These are phyloP conservation scores for Euphorbia lathyris DNA, from an alignment of 345 rosid genomes.

Conservation along the genomic window DNA sequence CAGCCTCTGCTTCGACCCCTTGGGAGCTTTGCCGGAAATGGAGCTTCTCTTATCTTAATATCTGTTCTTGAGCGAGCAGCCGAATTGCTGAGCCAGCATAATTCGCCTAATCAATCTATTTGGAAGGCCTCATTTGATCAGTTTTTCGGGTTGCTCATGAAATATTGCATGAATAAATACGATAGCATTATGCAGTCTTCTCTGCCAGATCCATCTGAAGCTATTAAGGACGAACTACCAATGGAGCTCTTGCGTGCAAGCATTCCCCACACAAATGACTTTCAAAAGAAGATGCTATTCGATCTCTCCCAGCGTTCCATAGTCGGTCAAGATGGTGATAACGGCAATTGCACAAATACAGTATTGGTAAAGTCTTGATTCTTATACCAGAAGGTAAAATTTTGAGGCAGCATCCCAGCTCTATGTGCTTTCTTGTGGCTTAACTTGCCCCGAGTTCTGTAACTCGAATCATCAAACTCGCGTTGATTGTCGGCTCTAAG, in stretches of 20 bases:
- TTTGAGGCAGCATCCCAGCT: too few species aligned
- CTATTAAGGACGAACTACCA: conserved; percentile 80
- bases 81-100: conserved; percentile 51
- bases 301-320: conserved; percentile 81
- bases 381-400: background rate
- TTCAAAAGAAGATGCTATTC: conserved; percentile 69
- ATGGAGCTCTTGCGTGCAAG: conserved; percentile 77
- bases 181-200: conserved; percentile 72
- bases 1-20: conserved; percentile 91
- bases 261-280: conserved; percentile 77
- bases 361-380: background rate
- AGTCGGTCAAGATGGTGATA: conserved; percentile 32
- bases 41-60: conserved; percentile 59
- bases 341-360: conserved; percentile 22
- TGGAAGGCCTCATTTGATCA: conserved; percentile 92
- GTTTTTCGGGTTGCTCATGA: conserved; percentile 72
- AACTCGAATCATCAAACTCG: too few species aligned
- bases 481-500: too few species aligned
- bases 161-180: conserved; percentile 69
- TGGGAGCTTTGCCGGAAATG: conserved; percentile 76
- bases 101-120: conserved; percentile 44
- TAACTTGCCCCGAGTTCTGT: too few species aligned
- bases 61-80: conserved; percentile 79
- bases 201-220: conserved; percentile 58
- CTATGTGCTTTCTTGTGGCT: background rate